phyloP scores from a whole-genome alignment of 2,329 filamentous ascomycete genomes.

The Ophiostoma ulmi region DNA sequence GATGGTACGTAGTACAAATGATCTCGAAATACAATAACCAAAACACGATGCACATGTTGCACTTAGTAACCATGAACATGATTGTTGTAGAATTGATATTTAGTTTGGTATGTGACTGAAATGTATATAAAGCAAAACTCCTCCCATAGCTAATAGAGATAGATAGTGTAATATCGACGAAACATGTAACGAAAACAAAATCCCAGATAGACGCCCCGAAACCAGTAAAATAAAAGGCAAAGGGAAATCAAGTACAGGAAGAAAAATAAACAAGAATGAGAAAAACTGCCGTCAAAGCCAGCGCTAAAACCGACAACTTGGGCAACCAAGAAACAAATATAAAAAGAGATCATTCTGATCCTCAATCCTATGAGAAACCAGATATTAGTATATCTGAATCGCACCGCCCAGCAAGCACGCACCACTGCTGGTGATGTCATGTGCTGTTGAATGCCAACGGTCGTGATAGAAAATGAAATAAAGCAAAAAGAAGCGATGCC shows the following conservation, averaged over 20 bases:
- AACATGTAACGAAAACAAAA: neutral
- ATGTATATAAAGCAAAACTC: conserved; percentile 14
- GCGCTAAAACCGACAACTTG: neutral
- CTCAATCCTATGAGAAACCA: conserved; percentile 6
- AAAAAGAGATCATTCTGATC: conserved; percentile 14
- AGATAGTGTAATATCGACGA: neutral
- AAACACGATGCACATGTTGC: neutral
- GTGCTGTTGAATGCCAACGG: neutral
- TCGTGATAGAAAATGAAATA: neutral
- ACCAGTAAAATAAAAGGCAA: conserved; percentile 9
- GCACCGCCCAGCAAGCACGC: neutral
- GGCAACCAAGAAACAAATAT: neutral
- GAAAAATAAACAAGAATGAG: neutral
- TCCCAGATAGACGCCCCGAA: conserved; percentile 16
- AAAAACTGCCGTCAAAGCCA: neutral
- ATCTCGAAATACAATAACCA: no score
- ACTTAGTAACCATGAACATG: neutral
- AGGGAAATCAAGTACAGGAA: neutral
- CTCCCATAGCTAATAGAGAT: conserved; percentile 11
- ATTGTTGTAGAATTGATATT: neutral
- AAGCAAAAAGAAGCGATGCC: neutral
- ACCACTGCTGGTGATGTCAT: neutral
- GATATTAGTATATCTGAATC: conserved; percentile 9
- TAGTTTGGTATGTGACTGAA: conserved; percentile 6
- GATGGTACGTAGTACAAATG: no score